Evolutionary conservation across 257 asterid genomes (phyloP).

Genomic region (Galeopsis tetrahit): DNA sequence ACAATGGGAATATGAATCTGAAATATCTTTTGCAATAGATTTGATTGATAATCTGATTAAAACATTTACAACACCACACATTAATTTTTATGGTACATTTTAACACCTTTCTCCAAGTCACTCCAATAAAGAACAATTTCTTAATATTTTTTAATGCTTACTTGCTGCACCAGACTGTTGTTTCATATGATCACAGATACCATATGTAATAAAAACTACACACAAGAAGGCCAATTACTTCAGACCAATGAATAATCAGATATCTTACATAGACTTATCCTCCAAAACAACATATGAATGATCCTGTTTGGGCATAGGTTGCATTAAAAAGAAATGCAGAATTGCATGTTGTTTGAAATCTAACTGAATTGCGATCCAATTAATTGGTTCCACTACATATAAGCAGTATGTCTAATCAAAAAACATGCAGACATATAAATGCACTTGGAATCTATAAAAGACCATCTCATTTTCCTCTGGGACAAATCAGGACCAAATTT

Average conservation of each 20-base stretch:
- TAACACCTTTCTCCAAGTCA: conserved; percentile 7
- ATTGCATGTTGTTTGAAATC: neutral
- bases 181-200: conserved; percentile 21
- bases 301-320: neutral
- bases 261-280: conserved; percentile 17
- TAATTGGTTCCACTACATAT: neutral
- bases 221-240: conserved; percentile 1
- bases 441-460: conserved; percentile 8
- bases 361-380: neutral
- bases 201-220: conserved; percentile 2
- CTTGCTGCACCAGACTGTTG: conserved; percentile 7
- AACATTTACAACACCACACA: neutral
- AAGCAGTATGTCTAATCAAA: neutral
- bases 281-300: conserved; percentile 4
- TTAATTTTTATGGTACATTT: neutral
- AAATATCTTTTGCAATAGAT: neutral
- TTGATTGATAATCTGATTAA: conserved; percentile 2
- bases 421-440: neutral
- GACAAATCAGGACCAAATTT: conserved; percentile 10
- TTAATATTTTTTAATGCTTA: neutral
- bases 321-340: neutral
- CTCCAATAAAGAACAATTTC: conserved; percentile 15
- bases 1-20: neutral
- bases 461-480: neutral
- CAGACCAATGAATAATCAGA: conserved; percentile 3